A percentile compares a stretch with the other conserved stretches of the same genome.
phyloP scores from a whole-genome alignment of 179 eudicot species.

The Vitellaria paradoxa region DNA sequence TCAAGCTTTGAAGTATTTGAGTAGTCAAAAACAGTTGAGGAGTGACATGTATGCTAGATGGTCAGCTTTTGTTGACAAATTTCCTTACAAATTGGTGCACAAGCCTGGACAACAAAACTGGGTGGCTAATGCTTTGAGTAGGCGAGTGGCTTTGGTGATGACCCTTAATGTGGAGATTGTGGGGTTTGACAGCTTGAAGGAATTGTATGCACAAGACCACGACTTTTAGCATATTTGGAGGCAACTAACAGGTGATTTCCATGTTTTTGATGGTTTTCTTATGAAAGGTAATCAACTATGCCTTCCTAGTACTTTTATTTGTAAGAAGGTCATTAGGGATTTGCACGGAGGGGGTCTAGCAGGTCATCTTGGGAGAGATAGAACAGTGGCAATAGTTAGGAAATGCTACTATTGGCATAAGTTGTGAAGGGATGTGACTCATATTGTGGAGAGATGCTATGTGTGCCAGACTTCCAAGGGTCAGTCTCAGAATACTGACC shows the following conservation, averaged over 20 bases:
- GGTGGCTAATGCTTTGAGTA: not conserved
- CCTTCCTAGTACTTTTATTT: not conserved
- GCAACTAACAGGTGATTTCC: not conserved
- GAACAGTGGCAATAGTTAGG: not conserved
- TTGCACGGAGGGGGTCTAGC: not conserved
- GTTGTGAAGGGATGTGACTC: not conserved
- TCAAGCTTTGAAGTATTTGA: not conserved
- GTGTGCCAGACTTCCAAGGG: not conserved
- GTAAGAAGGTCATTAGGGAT: not conserved
- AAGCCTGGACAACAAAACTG: not conserved
- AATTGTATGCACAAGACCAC: not conserved
- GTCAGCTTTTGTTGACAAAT: not conserved
- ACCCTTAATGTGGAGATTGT: not conserved
- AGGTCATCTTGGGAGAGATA: not conserved
- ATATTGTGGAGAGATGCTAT: not conserved
- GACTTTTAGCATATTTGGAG: not conserved
- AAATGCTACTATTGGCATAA: not conserved
- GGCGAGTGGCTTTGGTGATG: not conserved
- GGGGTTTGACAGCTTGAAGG: not conserved
- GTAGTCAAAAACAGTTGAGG: not conserved
- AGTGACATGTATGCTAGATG: not conserved
- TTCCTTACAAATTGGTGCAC: not conserved
- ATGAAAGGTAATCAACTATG: not conserved
- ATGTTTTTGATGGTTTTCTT: not conserved
- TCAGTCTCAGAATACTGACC: not conserved